phyloP scores from a whole-genome alignment of 2,329 filamentous ascomycete genomes.

The Cordyceps fumosorosea region DNA sequence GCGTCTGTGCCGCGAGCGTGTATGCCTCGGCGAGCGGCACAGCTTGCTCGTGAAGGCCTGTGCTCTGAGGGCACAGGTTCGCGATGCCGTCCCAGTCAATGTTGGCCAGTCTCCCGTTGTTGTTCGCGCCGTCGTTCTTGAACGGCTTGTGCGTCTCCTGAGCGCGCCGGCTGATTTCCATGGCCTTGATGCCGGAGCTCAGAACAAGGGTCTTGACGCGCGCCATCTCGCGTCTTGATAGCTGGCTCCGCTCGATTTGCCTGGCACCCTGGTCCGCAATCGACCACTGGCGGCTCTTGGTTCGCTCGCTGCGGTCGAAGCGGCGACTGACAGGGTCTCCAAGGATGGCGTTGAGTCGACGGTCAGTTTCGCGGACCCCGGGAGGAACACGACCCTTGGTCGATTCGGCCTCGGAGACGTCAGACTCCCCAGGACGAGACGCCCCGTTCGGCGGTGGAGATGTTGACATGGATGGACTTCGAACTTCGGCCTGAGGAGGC shows the following conservation, averaged over 20 bases:
- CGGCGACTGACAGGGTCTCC: conserved; percentile 12
- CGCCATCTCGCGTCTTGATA: conserved; percentile 69
- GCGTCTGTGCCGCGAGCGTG: conserved; percentile 44
- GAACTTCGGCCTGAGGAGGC: conserved; percentile 42
- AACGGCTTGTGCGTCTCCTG: conserved; percentile 37
- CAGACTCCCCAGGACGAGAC: conserved; percentile 23
- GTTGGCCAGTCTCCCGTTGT: conserved; percentile 18
- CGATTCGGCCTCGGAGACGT: conserved; percentile 34
- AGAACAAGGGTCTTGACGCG: conserved; percentile 71
- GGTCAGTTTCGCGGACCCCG: conserved; percentile 27
- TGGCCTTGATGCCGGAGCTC: conserved; percentile 83
- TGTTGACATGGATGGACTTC: conserved; percentile 33
- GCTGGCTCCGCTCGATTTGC: conserved; percentile 26
- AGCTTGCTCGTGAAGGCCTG: conserved; percentile 26
- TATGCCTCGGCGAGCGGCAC: conserved; percentile 41
- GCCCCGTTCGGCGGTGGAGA: conserved; percentile 24
- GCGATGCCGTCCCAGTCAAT: conserved; percentile 38
- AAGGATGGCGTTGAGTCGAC: conserved; percentile 28
- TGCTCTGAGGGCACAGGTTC: conserved; percentile 31
- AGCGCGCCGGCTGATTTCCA: conserved; percentile 66
- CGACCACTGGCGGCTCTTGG: conserved; percentile 41
- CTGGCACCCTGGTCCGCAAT: conserved; percentile 37
- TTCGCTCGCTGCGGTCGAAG: conserved; percentile 19
- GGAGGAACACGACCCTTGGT: conserved; percentile 24
- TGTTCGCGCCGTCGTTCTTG: conserved; percentile 18